Evolutionary conservation across 176 grass and related monocot species (phyloP).

Genomic region (Triticum urartu): DNA sequence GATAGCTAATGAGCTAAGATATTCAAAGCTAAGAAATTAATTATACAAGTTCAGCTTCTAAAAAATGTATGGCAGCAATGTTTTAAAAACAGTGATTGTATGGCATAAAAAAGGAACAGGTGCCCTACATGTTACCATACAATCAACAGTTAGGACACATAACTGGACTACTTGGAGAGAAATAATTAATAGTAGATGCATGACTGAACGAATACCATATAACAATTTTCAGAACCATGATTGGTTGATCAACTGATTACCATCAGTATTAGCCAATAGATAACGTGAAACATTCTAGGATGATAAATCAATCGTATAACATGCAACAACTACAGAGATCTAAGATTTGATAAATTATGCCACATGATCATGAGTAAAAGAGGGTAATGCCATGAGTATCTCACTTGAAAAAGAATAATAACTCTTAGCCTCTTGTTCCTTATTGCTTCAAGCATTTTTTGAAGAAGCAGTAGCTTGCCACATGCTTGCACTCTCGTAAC

Average conservation of each 20-base stretch:
- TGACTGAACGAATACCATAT: neutral
- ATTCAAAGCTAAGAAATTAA: neutral
- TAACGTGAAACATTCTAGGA: conserved; percentile 19
- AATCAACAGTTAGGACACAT: neutral
- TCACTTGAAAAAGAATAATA: conserved; percentile 84
- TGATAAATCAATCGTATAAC: neutral
- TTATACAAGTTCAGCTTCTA: conserved; percentile 14
- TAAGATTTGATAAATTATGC: neutral
- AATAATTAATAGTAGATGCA: neutral
- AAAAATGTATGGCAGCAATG: neutral
- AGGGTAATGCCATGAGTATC: neutral
- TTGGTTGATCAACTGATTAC: conserved; percentile 9
- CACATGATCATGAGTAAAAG: neutral
- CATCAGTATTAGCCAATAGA: neutral
- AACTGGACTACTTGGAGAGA: too few species aligned
- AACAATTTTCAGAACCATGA: neutral
- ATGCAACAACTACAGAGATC: neutral
- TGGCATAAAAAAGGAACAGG: conserved; percentile 1
- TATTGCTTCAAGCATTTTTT: conserved; percentile 75
- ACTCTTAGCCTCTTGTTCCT: conserved; percentile 48
- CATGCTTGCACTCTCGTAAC: conserved; percentile 53
- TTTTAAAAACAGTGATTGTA: neutral
- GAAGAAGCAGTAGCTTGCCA: conserved; percentile 75
- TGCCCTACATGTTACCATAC: neutral
- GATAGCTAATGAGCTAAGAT: neutral